Evolutionary conservation across 2,329 filamentous ascomycete genomes (phyloP), one percentile per base, ranked within the genome.

Genomic region (Myriosclerotinia curreyana): DNA sequence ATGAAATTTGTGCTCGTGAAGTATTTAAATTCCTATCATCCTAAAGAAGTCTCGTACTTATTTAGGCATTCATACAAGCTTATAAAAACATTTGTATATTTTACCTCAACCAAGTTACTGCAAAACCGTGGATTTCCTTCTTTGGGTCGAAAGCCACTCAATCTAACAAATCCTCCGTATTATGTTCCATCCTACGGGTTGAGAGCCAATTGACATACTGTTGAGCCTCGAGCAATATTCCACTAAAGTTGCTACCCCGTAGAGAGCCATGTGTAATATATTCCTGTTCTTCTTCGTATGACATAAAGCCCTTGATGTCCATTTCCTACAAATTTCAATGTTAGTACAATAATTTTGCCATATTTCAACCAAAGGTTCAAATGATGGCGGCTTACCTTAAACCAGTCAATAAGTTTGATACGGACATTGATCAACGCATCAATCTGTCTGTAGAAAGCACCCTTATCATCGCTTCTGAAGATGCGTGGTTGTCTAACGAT

Each of bases 231-330:
- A 3, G 3, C 12, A 20, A 17, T 11, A n/a, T 11, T 25, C 1
- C 5, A 0, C 6, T 20, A 5, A 5, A 9, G 2, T 14, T 17
- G 1, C n/a, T 6, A 14, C n/a, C 15, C 0, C 14, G 8, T 3
- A 56, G 1, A 46, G 22, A 4, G 17, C 7, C 20, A 3, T 2
- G 0, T 46, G 11, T 48, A 20, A 34, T 58, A 34, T 22, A 58
- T 6, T 12, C 1, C 7, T 17, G 20, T 46, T 58, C 20, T 6
- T 48, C 31, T 3, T 22, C 4, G 15, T 36, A 36, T 36, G 42
- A 11, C 14, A 48, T 17, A 12, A 22, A 15, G 9, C 14, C 42
- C 2, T 34, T 36, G 6, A 2, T 5, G 7, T 34, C 42, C 28
- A 58, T 58, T 7, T 48, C 42, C 55, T 58, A 34, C 2, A 48